phyloP scores from a whole-genome alignment of 768 basidiomycete species.

The Steccherinum ochraceum region DNA sequence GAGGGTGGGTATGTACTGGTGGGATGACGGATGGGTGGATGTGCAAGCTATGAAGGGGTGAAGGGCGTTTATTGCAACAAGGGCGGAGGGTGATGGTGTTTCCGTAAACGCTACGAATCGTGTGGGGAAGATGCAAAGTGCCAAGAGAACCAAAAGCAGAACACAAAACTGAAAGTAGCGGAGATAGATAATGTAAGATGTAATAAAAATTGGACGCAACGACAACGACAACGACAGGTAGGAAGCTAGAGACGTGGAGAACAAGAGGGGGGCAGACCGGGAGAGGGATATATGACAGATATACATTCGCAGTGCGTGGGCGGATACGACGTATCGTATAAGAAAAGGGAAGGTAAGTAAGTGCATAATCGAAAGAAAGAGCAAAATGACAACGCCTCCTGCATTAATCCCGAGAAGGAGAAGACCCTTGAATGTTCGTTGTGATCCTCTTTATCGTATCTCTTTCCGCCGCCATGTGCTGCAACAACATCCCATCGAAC shows the following conservation, averaged over 20 bases:
- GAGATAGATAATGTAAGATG: not conserved
- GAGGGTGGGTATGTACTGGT: not conserved
- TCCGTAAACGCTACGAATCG: not conserved
- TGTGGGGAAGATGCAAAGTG: not conserved
- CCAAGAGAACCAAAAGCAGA: not conserved
- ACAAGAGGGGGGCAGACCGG: too few relatives aligned
- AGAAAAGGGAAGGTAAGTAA: too few relatives aligned
- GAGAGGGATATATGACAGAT: not conserved
- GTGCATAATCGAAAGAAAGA: too few relatives aligned
- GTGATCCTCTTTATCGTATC: slow-evolving; percentile 77
- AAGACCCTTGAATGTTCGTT: slow-evolving; percentile 28
- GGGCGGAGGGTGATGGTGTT: not conserved
- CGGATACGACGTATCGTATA: too few relatives aligned
- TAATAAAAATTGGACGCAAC: not conserved
- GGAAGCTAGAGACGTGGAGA: too few relatives aligned
- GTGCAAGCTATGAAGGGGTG: not conserved
- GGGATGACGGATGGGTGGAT: not conserved
- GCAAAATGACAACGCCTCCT: too few relatives aligned
- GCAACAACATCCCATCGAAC: slow-evolving; percentile 74
- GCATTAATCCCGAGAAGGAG: not conserved
- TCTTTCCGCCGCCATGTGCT: slow-evolving; percentile 81
- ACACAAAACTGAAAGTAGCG: not conserved
- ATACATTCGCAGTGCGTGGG: not conserved
- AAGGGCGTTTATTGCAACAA: not conserved
- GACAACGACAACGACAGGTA: not conserved